phyloP scores from a whole-genome alignment of 2,329 filamentous ascomycete species.

The Gaeumannomyces tritici region DNA sequence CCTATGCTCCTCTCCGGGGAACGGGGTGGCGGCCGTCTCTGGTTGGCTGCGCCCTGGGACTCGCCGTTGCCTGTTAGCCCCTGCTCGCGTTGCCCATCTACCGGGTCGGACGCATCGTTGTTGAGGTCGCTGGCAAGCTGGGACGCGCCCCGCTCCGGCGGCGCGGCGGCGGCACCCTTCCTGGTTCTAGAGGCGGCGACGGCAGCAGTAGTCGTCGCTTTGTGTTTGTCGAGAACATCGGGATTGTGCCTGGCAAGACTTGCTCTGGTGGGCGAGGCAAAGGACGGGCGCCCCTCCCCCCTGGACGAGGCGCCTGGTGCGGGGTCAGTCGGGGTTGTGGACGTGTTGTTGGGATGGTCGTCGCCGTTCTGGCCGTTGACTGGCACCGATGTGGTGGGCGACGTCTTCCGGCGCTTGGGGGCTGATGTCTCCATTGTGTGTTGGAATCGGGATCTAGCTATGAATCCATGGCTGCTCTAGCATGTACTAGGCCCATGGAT shows the following conservation, averaged over 20 bases:
- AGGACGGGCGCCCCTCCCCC: slow-evolving; percentile 37
- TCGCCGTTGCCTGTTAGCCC: not conserved
- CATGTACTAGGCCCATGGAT: not conserved
- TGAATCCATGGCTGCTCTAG: not conserved
- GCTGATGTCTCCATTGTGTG: slow-evolving; percentile 45
- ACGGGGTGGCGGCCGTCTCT: slow-evolving; percentile 7
- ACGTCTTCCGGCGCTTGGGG: slow-evolving; percentile 55
- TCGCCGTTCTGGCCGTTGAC: slow-evolving; percentile 14
- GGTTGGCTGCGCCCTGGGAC: not conserved
- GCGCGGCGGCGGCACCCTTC: not conserved
- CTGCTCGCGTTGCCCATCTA: not conserved
- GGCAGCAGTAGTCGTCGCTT: not conserved
- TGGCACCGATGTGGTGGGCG: slow-evolving; percentile 37
- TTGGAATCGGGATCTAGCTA: not conserved
- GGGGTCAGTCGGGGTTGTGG: slow-evolving; percentile 23
- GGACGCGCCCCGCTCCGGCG: slow-evolving; percentile 10
- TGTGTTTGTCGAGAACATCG: slow-evolving; percentile 37
- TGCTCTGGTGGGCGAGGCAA: slow-evolving; percentile 57
- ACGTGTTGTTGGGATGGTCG: slow-evolving; percentile 15
- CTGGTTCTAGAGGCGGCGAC: not conserved
- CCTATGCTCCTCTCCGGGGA: slow-evolving; percentile 17
- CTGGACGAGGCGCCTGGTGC: slow-evolving; percentile 10
- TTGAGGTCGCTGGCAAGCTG: slow-evolving; percentile 3
- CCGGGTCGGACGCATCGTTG: not conserved
- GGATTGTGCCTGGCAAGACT: slow-evolving; percentile 54